phyloP scores from a whole-genome alignment of 495 filamentous ascomycete genomes.

The Cercophora sp. region DNA sequence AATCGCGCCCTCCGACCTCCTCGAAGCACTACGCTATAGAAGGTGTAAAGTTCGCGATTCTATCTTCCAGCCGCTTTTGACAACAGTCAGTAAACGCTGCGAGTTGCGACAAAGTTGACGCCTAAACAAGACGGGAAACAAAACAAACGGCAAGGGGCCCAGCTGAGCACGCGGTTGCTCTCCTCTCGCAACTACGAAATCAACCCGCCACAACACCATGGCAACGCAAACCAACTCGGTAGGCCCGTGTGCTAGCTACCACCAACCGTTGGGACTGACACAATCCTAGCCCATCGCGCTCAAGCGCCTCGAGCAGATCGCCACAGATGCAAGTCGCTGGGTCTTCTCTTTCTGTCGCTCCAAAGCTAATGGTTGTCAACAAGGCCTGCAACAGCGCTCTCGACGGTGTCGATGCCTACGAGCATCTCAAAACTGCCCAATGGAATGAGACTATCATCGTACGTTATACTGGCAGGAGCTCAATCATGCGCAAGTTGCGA shows the following conservation, averaged over 20 bases:
- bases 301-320: constrained; percentile 76
- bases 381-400: constrained; percentile 83
- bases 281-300: constrained; percentile 65
- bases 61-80: background rate
- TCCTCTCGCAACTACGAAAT: constrained; percentile 7
- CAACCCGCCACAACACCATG: constrained; percentile 14
- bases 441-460: constrained; percentile 96
- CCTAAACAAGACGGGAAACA: no score
- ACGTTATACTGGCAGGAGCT: constrained; percentile 28
- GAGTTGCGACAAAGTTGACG: no score
- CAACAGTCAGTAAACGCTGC: background rate
- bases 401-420: constrained; percentile 66
- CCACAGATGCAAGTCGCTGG: constrained; percentile 69
- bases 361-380: constrained; percentile 21
- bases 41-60: background rate
- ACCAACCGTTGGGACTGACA: background rate
- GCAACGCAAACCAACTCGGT: constrained; percentile 29
- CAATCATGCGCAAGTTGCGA: background rate
- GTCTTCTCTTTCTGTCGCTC: background rate
- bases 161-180: background rate
- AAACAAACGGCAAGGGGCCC: no score
- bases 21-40: background rate
- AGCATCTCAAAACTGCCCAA: constrained; percentile 69
- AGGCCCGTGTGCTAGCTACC: background rate
- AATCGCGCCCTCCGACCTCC: background rate